These are phyloP conservation scores for Debaryomyces subglobosus DNA, from an alignment of 1,139 yeast genomes.

Conservation along the genomic window DNA sequence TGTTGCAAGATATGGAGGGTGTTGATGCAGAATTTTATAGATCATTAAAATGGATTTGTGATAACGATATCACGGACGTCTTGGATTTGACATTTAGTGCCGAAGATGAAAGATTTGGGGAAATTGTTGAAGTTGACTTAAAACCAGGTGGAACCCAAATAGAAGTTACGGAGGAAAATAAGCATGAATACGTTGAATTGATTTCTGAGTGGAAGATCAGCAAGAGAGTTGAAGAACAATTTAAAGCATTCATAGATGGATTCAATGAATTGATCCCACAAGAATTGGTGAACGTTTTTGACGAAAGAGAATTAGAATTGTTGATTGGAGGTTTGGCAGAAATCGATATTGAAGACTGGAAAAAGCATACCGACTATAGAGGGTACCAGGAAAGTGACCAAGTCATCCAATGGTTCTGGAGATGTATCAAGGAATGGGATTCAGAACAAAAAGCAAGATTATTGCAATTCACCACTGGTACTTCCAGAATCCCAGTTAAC, in stretches of 20 bases:
- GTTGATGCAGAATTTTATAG: conserved; percentile 96
- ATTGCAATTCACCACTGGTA: conserved; percentile 96
- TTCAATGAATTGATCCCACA: conserved; percentile 97
- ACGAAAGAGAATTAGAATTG: conserved; percentile 94
- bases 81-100: conserved; percentile 90
- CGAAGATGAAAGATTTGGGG: conserved; percentile 96
- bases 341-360: conserved; percentile 98
- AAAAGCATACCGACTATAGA: conserved; percentile 96
- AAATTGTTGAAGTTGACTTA: conserved; percentile 84
- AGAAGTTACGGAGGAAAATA: conserved; percentile 92
- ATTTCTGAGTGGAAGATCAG: conserved; percentile 96
- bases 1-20: conserved; percentile 97
- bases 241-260: conserved; percentile 94
- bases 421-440: conserved; percentile 91
- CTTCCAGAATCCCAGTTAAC: conserved; percentile 97
- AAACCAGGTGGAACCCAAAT: conserved; percentile 86
- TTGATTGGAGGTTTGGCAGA: conserved; percentile 98
- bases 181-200: conserved; percentile 91
- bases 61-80: conserved; percentile 83
- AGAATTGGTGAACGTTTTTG: conserved; percentile 93
- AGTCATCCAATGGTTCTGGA: conserved; percentile 98
- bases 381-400: conserved; percentile 97
- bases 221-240: conserved; percentile 92
- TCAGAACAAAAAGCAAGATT: conserved; percentile 94
- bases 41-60: conserved; percentile 93